phyloP scores from a whole-genome alignment of 2,329 filamentous ascomycete genomes.

The Stemphylium beticola region DNA sequence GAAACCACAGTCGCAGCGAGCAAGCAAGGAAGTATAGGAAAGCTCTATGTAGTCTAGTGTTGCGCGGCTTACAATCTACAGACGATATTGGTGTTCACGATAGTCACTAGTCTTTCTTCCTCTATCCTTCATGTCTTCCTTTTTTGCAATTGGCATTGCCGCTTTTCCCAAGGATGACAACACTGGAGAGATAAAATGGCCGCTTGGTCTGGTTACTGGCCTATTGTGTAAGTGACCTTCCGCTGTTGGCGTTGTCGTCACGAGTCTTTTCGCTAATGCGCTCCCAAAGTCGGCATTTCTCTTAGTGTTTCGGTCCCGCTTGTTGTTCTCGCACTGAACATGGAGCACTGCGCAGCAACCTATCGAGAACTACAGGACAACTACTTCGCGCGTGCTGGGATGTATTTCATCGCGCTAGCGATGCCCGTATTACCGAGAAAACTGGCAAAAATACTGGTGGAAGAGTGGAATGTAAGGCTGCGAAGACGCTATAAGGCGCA shows the following conservation, averaged over 20 bases:
- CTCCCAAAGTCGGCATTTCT: not conserved
- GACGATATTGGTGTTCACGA: conserved; percentile 19
- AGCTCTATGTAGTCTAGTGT: not conserved
- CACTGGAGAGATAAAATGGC: conserved; percentile 11
- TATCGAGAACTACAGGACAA: not conserved
- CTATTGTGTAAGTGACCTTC: conserved; percentile 1
- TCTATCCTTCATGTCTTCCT: conserved; percentile 21
- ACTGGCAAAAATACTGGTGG: too few species aligned
- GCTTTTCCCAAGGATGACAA: conserved; percentile 11
- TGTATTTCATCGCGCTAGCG: too few species aligned
- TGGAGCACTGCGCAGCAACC: not conserved
- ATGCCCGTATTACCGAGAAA: too few species aligned
- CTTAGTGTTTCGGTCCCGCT: not conserved
- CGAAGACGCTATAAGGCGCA: too few species aligned
- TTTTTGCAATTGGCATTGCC: conserved; percentile 17
- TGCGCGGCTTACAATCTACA: not conserved
- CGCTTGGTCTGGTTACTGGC: conserved; percentile 7
- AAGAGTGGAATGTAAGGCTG: too few species aligned
- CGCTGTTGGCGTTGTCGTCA: not conserved
- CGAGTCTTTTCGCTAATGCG: not conserved
- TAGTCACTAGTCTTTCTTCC: conserved; percentile 22
- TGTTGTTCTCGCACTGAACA: not conserved
- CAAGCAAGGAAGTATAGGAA: conserved; percentile 16
- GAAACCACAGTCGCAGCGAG: conserved; percentile 13
- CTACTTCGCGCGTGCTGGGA: not conserved